Evolutionary conservation across 331 rosid genomes (phyloP).

Genomic region (Rosa hybrid): DNA sequence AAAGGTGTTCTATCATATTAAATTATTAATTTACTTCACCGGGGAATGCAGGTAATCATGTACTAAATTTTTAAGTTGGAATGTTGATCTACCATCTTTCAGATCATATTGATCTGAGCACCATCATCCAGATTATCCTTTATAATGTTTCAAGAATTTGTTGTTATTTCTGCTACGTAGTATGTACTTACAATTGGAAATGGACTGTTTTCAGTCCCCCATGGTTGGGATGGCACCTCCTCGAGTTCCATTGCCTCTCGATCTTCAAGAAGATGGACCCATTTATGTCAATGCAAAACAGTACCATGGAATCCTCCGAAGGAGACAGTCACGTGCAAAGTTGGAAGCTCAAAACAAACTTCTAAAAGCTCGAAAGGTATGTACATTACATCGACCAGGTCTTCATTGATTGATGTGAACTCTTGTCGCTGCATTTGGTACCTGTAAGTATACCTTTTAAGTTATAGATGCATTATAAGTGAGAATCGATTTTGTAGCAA

Average conservation of each 20-base stretch:
- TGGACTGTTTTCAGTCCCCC: conserved; percentile 39
- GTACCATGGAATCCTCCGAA: conserved; percentile 87
- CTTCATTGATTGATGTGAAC: neutral
- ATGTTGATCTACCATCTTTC: neutral
- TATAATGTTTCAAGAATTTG: neutral
- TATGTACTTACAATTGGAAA: neutral
- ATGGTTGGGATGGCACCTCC: conserved; percentile 60
- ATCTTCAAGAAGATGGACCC: conserved; percentile 80
- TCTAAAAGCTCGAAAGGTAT: conserved; percentile 73
- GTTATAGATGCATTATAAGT: neutral
- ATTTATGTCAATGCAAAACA: conserved; percentile 90
- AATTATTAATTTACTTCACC: neutral
- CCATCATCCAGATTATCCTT: neutral
- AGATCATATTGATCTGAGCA: neutral
- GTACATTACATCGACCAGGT: neutral
- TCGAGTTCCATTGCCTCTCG: conserved; percentile 72
- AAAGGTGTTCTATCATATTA: neutral
- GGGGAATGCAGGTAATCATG: neutral
- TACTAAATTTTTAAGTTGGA: neutral
- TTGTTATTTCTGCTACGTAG: neutral
- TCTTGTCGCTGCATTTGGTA: conserved; percentile 2
- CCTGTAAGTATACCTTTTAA: neutral
- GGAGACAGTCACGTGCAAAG: conserved; percentile 91
- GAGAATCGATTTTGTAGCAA: neutral
- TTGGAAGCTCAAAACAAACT: conserved; percentile 88